Base-by-base conservation (phyloP, 2,329 filamentous ascomycete genomes). In the Macrophomina tecta region DNA sequence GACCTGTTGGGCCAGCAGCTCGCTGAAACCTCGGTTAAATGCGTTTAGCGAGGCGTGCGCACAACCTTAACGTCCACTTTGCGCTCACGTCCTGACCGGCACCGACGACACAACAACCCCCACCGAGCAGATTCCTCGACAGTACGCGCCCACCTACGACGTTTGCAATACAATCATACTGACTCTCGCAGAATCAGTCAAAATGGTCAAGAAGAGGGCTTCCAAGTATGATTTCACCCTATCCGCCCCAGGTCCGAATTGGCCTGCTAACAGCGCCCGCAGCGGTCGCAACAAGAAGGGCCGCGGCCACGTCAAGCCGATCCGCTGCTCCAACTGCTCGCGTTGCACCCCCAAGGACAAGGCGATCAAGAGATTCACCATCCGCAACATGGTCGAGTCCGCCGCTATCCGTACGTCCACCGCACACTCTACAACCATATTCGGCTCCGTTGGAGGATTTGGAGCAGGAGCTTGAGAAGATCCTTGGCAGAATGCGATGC, bases 321-420 rank as follows among this genome's bases (percentile, higher is more conserved):
- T 99, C 87, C 92, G 89, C 82, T 95, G 86, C 91, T 92, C 87
- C 86, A 93, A 90, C 89, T 95, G 86, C 90, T 93, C 86, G 77
- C 86, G 80, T 82, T 90, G 82, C 83, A 96, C 92, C 70, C 94
- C 94, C 83, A 99, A 99, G 91, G 95, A 99, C 82, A 99, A 99
- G 93, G 95, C 96, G 77, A 98, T 99, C 90, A 99, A 99, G 93
- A 90, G 95, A 86, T 99, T 99, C 89, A 99, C 95, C 86, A 91
- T 99, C 89, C 91, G 95, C 84, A 98, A 99, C 91, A 99, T 99
- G 95, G 95, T 99, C 76, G 95, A 99, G 87, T 97, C 94, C 80
- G 95, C 96, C 81, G 95, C 95, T 81, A 98, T 99, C 84, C 95
- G 96, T 98, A 94, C 80, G 94, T 92, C 68, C 30, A 67, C 68